phyloP scores from a whole-genome alignment of 306 rosid genomes.

The Vicia faba region DNA sequence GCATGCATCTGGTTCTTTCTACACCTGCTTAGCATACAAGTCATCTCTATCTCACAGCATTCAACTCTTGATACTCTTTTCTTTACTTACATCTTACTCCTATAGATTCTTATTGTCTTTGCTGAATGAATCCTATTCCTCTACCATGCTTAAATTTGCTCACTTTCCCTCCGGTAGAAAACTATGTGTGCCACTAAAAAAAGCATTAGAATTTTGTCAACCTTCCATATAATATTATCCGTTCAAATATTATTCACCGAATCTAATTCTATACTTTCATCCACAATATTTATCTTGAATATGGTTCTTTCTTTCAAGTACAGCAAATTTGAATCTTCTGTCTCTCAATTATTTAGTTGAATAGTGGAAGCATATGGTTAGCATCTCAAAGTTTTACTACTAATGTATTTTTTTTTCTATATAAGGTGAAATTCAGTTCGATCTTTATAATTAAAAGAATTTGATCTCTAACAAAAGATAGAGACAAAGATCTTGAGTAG shows the following conservation, averaged over 20 bases:
- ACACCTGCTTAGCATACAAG: too few relatives aligned
- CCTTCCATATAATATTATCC: background rate
- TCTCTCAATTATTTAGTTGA: background rate
- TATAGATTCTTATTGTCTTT: too few relatives aligned
- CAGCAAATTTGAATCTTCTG: conserved; percentile 28
- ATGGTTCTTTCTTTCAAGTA: conserved; percentile 34
- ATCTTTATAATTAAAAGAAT: background rate
- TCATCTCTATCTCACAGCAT: too few relatives aligned
- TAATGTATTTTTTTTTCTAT: conserved; percentile 19
- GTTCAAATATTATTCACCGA: conserved; percentile 28
- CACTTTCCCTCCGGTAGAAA: background rate
- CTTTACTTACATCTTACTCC: too few relatives aligned
- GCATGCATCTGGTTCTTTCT: too few relatives aligned
- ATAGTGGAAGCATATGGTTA: background rate
- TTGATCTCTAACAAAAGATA: background rate
- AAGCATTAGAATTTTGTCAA: background rate
- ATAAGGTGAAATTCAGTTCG: conserved; percentile 33
- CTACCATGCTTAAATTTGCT: background rate
- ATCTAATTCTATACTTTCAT: conserved; percentile 28
- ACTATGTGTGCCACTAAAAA: background rate
- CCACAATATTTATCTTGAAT: conserved; percentile 14
- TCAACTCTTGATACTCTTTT: too few relatives aligned
- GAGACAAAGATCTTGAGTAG: background rate
- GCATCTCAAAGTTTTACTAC: background rate
- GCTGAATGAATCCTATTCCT: too few relatives aligned